Evolutionary conservation across 176 grass and related monocot genomes (phyloP).

Genomic region (Oryza brachyantha): DNA sequence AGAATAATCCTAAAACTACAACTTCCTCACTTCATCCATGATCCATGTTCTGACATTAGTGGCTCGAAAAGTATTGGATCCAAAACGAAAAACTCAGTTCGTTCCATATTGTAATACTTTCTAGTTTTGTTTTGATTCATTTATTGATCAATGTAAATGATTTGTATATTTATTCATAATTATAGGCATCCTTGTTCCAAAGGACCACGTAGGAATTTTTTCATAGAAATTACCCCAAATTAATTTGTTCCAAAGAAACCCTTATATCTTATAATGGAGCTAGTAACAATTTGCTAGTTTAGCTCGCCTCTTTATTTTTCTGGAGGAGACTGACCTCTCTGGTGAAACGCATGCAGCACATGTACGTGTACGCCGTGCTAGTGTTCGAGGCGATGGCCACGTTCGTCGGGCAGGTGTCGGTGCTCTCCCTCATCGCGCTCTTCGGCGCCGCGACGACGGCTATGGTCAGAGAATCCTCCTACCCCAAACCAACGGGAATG

Average conservation of each 20-base stretch:
- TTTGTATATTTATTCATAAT: too few relatives aligned
- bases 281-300: neutral
- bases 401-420: constrained; percentile 89
- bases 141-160: too few relatives aligned
- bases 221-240: too few relatives aligned
- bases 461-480: constrained; percentile 32
- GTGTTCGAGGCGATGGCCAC: constrained; percentile 95
- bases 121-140: too few relatives aligned
- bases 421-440: constrained; percentile 85
- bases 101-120: too few relatives aligned
- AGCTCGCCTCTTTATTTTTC: neutral
- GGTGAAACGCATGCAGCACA: constrained; percentile 51
- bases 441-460: constrained; percentile 82
- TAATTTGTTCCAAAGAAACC: too few relatives aligned
- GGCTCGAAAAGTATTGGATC: constrained; percentile 6
- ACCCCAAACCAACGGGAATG: neutral
- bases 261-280: too few relatives aligned
- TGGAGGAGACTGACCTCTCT: neutral
- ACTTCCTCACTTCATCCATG: neutral
- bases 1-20: constrained; percentile 10
- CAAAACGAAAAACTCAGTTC: neutral
- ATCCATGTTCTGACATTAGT: neutral
- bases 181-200: too few relatives aligned
- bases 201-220: too few relatives aligned
- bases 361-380: constrained; percentile 85